Percentiles rank a stretch among this genome's conserved stretches.
Conservation (phyloP, 768 basidiomycete genomes). For the Mycena pura region DNA sequence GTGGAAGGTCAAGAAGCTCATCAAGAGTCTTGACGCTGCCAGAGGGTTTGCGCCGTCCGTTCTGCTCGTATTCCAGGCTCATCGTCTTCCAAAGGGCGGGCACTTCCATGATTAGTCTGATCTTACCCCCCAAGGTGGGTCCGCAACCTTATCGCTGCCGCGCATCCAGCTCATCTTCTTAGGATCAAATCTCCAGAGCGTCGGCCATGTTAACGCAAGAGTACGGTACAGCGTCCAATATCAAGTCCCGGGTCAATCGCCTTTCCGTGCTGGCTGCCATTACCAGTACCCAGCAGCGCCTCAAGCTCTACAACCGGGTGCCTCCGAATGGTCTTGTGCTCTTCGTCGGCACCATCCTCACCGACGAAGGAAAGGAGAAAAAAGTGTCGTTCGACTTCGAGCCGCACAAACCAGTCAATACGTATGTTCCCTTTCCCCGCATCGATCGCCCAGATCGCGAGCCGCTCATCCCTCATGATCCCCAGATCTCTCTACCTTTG, state of each 20-base stretch:
- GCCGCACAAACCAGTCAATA: conserved; percentile 99
- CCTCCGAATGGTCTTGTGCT: conserved; percentile 97
- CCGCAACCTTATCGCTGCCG: conserved; percentile 6
- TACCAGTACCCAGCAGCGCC: conserved; percentile 95
- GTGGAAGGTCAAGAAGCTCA: conserved; percentile 99
- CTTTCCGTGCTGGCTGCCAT: conserved; percentile 98
- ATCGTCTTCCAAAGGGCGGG: conserved; percentile 66
- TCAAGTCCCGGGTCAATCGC: conserved; percentile 98
- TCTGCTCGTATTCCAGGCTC: conserved; percentile 32
- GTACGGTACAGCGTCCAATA: conserved; percentile 99
- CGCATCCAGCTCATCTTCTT: conserved; percentile 1
- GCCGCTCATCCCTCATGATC: conserved; percentile 15
- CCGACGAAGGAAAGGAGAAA: conserved; percentile 99
- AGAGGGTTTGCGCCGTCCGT: conserved; percentile 65
- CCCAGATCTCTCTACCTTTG: conserved; percentile 94
- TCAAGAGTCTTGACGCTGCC: conserved; percentile 95
- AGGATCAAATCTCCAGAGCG: conserved; percentile 95
- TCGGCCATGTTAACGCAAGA: conserved; percentile 98
- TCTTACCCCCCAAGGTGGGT: conserved; percentile 90
- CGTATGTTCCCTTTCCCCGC: conserved; percentile 63
- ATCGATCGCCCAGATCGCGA: background rate
- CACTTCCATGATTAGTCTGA: conserved; percentile 98
- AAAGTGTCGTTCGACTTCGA: conserved; percentile 99
- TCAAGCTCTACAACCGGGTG: conserved; percentile 96
- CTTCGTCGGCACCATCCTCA: conserved; percentile 97